Base-by-base conservation (phyloP, 169 alveolate genomes). In the Plasmodium coatneyi region DNA sequence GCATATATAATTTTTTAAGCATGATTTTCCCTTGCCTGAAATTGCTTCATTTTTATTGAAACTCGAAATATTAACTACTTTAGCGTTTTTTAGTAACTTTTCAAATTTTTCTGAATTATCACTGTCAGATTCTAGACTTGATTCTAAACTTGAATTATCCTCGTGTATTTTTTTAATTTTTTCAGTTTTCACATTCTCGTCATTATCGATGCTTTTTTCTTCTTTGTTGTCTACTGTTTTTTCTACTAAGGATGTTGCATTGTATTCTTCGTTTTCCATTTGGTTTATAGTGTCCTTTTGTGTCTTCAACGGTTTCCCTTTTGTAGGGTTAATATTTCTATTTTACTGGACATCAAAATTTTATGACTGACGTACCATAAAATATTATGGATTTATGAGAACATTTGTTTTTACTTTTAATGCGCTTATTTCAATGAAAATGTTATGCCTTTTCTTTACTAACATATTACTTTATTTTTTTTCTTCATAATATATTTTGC, bases 61-160 rank as follows among this genome's bases (percentile, higher is more conserved):
- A 30, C 82, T 87, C 70, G 87, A 87, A 30, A 87, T 60, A 60
- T 87, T 60, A 76, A 87, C 81, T 79, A 87, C 93, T 87, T 87
- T 87, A 80, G 84, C 93, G 79, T 87, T 87, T 80, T 87, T 87
- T 43, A 87, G 82, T 72, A 87, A 87, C 36, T 87, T 87, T 87
- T 87, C 93, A 87, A 87, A 87, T 54, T 79, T 79, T 87, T 87
- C 93, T 72, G 93, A 87, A 72, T 87, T 79, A 56, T 87, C 93
- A 87, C 93, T 87, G 14, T 78, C 93, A n/a, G 93, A 87, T 87
- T 80, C 93, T 80, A 86, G 70, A 78, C 80, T 86, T 76, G 93
- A 86, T 74, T 86, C 93, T 72, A 78, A 76, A 78, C 79, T 86
- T 78, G 93, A 79, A 30, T 86, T 46, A 22, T 60, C 82, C 5